phyloP scores from a whole-genome alignment of 1,284 basidiomycete genomes.

The Hemileia vastatrix region DNA sequence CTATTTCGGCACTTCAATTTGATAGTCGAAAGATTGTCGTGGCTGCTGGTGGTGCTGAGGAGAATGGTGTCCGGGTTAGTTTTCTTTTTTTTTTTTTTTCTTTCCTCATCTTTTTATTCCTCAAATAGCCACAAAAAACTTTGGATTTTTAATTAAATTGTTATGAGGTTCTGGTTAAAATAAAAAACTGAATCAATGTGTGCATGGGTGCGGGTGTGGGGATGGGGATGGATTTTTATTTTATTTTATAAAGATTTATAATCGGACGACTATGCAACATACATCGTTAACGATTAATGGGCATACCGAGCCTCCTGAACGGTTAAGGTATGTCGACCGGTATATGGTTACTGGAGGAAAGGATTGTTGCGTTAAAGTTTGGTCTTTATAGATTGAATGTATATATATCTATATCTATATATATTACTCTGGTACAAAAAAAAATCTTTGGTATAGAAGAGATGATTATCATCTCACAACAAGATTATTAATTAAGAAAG shows the following conservation, averaged over 20 bases:
- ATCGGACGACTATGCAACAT: conserved; percentile 84
- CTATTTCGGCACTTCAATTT: conserved; percentile 86
- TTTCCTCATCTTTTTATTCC: neutral
- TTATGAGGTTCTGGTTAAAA: too few species aligned
- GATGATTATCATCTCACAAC: too few species aligned
- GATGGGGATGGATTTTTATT: too few species aligned
- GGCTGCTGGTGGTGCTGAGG: conserved; percentile 60
- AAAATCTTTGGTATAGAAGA: too few species aligned
- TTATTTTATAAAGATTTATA: conserved; percentile 63
- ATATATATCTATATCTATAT: too few species aligned
- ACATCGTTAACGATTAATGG: conserved; percentile 77
- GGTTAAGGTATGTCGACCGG: conserved; percentile 87
- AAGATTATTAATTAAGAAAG: too few species aligned
- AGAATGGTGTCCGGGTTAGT: conserved; percentile 78
- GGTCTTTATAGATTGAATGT: too few species aligned
- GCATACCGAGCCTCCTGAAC: conserved; percentile 80
- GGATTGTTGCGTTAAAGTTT: conserved; percentile 82
- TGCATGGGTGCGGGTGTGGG: too few species aligned
- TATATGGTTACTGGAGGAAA: conserved; percentile 85
- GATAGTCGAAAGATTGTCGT: conserved; percentile 84
- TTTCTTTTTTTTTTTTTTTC: conserved; percentile 16
- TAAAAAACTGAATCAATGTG: too few species aligned
- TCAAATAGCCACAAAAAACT: neutral
- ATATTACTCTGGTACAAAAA: too few species aligned
- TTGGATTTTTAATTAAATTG: neutral